These are phyloP conservation scores for Boletus eberwhitei DNA, from an alignment of 768 basidiomycete species.

Conservation along the genomic window DNA sequence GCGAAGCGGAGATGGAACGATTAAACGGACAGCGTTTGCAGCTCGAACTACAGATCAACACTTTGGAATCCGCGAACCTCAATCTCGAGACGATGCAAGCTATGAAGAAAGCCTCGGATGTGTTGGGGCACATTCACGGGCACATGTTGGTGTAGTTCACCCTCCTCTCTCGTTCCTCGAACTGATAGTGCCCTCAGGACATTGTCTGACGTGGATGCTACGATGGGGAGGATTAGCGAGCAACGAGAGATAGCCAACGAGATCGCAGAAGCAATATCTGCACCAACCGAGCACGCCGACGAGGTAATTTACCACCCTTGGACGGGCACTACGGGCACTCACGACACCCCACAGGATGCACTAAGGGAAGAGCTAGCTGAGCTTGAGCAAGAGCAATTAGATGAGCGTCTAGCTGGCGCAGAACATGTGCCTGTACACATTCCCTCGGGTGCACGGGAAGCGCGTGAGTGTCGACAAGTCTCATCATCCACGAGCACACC, in stretches of 20 bases:
- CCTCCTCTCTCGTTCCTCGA: not conserved
- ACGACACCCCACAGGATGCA: slow-evolving; percentile 57
- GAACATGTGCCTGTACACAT: slow-evolving; percentile 87
- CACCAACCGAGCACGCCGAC: slow-evolving; percentile 64
- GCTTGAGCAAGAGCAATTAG: slow-evolving; percentile 84
- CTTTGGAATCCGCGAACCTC: slow-evolving; percentile 94
- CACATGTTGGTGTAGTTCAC: slow-evolving; percentile 63
- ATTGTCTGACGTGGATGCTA: slow-evolving; percentile 84
- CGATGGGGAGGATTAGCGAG: slow-evolving; percentile 84
- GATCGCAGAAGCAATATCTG: slow-evolving; percentile 84
- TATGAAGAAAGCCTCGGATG: slow-evolving; percentile 94
- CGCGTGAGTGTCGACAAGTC: slow-evolving; percentile 40
- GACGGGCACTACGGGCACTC: not conserved
- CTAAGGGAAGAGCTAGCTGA: slow-evolving; percentile 78
- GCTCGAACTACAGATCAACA: slow-evolving; percentile 95
- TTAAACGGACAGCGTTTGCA: slow-evolving; percentile 84
- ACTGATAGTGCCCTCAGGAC: slow-evolving; percentile 45
- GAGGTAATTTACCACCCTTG: slow-evolving; percentile 50
- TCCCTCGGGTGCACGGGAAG: slow-evolving; percentile 57
- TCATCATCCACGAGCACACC: not conserved
- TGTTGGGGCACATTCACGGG: slow-evolving; percentile 85
- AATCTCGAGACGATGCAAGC: slow-evolving; percentile 96
- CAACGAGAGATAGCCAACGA: slow-evolving; percentile 92
- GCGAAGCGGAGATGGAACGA: slow-evolving; percentile 82
- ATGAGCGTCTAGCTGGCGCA: slow-evolving; percentile 79